phyloP scores from a whole-genome alignment of 2,329 filamentous ascomycete genomes.

The Penicillium janthinellum region DNA sequence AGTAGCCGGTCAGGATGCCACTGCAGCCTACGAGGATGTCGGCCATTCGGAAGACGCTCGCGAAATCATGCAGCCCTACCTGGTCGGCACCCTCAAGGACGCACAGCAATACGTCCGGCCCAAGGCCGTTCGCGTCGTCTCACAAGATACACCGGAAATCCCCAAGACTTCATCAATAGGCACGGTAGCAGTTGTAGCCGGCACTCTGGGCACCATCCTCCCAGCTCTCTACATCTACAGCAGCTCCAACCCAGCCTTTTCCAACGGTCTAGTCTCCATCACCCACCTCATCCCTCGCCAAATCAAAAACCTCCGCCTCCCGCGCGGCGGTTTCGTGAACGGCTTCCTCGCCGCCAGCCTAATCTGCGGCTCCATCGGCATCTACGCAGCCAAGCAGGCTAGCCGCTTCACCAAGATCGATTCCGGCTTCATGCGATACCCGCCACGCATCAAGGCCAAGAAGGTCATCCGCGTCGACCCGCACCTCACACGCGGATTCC shows the following conservation, averaged over 20 bases:
- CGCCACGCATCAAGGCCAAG: conserved; percentile 44
- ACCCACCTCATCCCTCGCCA: conserved; percentile 7
- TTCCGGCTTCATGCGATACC: conserved; percentile 31
- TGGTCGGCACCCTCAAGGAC: conserved; percentile 38
- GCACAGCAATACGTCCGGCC: conserved; percentile 23
- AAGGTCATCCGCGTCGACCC: conserved; percentile 39
- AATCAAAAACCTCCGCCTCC: conserved; percentile 8
- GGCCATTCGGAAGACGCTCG: conserved; percentile 50
- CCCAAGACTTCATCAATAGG: conserved; percentile 23
- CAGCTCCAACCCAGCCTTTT: neutral
- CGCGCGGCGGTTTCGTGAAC: conserved; percentile 25
- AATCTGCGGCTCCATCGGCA: conserved; percentile 16
- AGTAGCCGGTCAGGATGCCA: conserved; percentile 46
- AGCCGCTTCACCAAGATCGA: conserved; percentile 28
- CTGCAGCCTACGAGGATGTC: conserved; percentile 45
- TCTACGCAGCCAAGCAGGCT: conserved; percentile 14
- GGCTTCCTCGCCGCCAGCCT: conserved; percentile 27
- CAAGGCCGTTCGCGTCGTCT: conserved; percentile 27
- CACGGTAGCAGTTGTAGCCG: conserved; percentile 31
- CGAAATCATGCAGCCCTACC: conserved; percentile 43
- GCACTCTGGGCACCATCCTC: conserved; percentile 11
- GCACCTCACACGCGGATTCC: conserved; percentile 43
- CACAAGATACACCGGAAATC: conserved; percentile 14
- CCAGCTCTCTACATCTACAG: conserved; percentile 16
- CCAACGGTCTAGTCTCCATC: neutral